Evolutionary conservation across 305 asterid species (phyloP), one percentile per base, ranked within the genome.

Genomic region (Fraxinus sp.): DNA sequence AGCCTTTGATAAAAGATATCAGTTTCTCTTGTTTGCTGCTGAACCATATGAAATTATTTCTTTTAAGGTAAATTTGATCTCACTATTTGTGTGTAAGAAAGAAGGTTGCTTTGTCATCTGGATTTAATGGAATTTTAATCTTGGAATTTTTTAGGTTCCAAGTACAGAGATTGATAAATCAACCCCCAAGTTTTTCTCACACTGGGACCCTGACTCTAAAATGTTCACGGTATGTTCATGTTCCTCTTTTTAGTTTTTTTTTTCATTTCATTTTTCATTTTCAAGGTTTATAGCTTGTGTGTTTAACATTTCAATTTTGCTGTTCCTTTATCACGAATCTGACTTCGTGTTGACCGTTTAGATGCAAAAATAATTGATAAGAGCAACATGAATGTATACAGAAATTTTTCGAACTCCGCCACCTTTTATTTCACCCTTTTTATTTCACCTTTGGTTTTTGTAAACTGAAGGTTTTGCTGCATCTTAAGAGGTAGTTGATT

Each of bases 131-230:
- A 78, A 33, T 81, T 82, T 49, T 18, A 9, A 55, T 62, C 5
- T 74, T 49, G 26, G 49, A 33, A 72, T 32, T 72, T 84, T 79
- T 78, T 82, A 96, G 98, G 99, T 96, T 86, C 99, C 99, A 35
- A 95, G 99, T 87, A 91, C 87, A 16, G 99, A 96, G 91, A 90
- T 96, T 24, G 99, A 96, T 86, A 96, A 96, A 87, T 90, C 99
- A 79, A 95, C 99, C 74, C 98, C 99, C 76, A 96, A 96, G 84
- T 96, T 96, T 91, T 96, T 96, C 89, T 93, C 99, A 43, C 98
- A 95, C 83, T 96, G 98, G 99, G 98, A 93, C 88, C 97, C 97
- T 41, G 99, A 96, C 89, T 91, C 98, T 0, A 95, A 96, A 89
- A 96, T 95, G 99, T 96, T 96, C 85, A 95, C 98, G 84, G 98